phyloP scores from a whole-genome alignment of 768 basidiomycete species.

The Hysterangium stoloniferum region DNA sequence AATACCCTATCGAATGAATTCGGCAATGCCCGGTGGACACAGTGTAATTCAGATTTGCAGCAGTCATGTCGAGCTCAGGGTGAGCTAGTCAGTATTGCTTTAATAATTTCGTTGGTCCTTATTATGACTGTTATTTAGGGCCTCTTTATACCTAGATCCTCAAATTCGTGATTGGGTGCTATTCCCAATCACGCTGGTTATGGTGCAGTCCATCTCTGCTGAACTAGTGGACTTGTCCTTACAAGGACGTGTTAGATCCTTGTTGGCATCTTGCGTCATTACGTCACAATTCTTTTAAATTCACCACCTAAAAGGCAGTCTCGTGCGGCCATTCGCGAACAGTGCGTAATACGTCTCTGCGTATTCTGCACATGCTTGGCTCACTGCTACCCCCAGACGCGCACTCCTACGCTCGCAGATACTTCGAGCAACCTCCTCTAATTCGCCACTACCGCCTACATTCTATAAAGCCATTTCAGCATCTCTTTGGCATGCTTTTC shows the following conservation, averaged over 20 bases:
- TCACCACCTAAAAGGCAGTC: constrained; percentile 75
- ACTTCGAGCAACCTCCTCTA: constrained; percentile 70
- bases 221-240: not conserved
- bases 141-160: constrained; percentile 77
- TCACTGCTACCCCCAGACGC: constrained; percentile 37
- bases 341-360: constrained; percentile 46
- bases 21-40: not conserved
- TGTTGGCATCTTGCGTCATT: constrained; percentile 88
- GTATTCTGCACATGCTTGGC: constrained; percentile 7
- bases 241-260: constrained; percentile 51
- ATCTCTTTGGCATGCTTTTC: constrained; percentile 63
- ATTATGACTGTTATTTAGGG: constrained; percentile 20
- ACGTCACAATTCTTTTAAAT: constrained; percentile 81
- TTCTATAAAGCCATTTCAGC: constrained; percentile 72
- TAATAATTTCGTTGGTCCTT: not conserved
- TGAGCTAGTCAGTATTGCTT: not conserved
- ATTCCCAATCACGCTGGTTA: constrained; percentile 94
- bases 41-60: not conserved
- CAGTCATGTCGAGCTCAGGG: constrained; percentile 12
- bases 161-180: constrained; percentile 93
- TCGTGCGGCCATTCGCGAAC: constrained; percentile 79
- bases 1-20: too few species aligned
- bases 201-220: constrained; percentile 47
- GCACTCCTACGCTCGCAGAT: constrained; percentile 78
- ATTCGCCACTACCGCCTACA: constrained; percentile 70